Evolutionary conservation across 805 yeast genomes (phyloP).

Genomic region (Ogataea henricii): DNA sequence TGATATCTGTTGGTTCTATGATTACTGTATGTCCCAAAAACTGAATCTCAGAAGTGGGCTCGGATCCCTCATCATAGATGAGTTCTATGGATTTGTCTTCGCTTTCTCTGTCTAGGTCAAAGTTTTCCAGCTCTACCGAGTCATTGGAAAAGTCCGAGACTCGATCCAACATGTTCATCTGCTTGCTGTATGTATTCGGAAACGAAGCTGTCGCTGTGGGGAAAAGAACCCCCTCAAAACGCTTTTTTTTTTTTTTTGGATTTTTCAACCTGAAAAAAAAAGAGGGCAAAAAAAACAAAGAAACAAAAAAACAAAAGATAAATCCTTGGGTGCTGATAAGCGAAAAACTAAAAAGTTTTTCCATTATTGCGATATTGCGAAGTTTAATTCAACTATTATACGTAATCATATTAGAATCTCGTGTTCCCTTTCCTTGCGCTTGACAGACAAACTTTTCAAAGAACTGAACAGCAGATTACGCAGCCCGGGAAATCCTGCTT

Average conservation of each 20-base stretch:
- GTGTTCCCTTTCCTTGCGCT: slow-evolving; percentile 7
- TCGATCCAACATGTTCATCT: neutral
- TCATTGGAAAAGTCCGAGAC: neutral
- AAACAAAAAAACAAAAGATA: neutral
- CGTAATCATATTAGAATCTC: neutral
- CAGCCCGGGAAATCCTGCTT: slow-evolving; percentile 49
- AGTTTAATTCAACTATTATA: neutral
- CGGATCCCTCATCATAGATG: slow-evolving; percentile 7
- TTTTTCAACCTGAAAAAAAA: neutral
- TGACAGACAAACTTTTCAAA: slow-evolving; percentile 47
- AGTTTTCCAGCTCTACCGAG: slow-evolving; percentile 12
- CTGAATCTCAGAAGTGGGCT: slow-evolving; percentile 8
- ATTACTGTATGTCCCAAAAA: slow-evolving; percentile 28
- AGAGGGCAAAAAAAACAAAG: neutral
- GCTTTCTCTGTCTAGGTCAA: slow-evolving; percentile 4
- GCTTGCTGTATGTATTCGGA: neutral
- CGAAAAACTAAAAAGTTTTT: neutral
- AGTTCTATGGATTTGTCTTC: slow-evolving; percentile 13
- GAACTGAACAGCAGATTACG: slow-evolving; percentile 54
- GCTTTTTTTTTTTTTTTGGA: neutral
- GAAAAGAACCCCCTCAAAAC: neutral
- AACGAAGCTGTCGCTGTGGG: neutral
- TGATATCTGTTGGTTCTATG: slow-evolving; percentile 44
- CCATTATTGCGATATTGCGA: neutral
- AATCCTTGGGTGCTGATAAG: neutral